These are phyloP conservation scores for Barnettozyma botsteinii DNA, from an alignment of 805 yeast genomes.

Conservation along the genomic window DNA sequence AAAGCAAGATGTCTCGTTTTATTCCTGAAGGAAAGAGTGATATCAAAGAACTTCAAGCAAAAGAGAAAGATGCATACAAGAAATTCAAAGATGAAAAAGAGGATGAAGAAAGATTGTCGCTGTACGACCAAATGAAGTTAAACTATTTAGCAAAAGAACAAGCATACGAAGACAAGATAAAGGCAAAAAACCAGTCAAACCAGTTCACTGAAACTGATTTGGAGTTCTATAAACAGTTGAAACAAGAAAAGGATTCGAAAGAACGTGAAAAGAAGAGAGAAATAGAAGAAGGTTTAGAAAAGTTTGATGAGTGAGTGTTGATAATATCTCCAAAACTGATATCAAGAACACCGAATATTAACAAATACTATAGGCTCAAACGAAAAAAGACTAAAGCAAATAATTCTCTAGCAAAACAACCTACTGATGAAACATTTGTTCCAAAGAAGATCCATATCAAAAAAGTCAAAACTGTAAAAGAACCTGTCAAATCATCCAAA, in stretches of 20 bases:
- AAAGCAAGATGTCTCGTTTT: slow-evolving; percentile 22
- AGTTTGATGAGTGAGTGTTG: slow-evolving; percentile 19
- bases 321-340: neutral
- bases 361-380: too few relatives aligned
- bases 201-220: slow-evolving; percentile 18
- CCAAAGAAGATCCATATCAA: neutral
- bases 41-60: slow-evolving; percentile 13
- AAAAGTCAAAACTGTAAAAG: too few relatives aligned
- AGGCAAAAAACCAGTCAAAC: slow-evolving; percentile 18
- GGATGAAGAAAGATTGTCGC: slow-evolving; percentile 18
- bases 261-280: slow-evolving; percentile 16
- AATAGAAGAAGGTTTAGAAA: slow-evolving; percentile 15
- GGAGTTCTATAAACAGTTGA: slow-evolving; percentile 15
- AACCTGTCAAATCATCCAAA: neutral
- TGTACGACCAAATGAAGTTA: slow-evolving; percentile 25
- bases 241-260: slow-evolving; percentile 6
- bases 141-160: slow-evolving; percentile 22
- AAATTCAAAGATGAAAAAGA: slow-evolving; percentile 19
- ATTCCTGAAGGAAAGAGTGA: slow-evolving; percentile 25
- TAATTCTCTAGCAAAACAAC: neutral
- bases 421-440: neutral
- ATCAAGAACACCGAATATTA: neutral
- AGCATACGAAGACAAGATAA: slow-evolving; percentile 21
- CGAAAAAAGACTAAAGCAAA: neutral
- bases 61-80: slow-evolving; percentile 16